phyloP scores from a whole-genome alignment of 768 basidiomycete genomes.

The Panus rudis region DNA sequence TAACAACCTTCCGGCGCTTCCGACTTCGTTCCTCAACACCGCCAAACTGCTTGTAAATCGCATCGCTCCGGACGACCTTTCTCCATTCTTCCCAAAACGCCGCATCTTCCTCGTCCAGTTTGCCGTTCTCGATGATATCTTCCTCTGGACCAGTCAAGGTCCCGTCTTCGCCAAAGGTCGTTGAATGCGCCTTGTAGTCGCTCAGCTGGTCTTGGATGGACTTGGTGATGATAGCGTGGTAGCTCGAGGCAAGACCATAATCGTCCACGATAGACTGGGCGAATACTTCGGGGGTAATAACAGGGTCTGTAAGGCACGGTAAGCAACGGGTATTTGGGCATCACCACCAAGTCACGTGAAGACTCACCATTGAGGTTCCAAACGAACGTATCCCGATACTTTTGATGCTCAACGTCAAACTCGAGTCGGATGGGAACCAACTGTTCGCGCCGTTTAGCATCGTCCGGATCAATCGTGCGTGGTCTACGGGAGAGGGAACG shows the following conservation, averaged over 20 bases:
- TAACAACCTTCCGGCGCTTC: slow-evolving; percentile 37
- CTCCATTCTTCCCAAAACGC: slow-evolving; percentile 74
- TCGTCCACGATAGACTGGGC: slow-evolving; percentile 90
- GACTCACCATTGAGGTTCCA: slow-evolving; percentile 88
- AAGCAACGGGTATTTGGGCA: not conserved
- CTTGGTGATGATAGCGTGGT: slow-evolving; percentile 64
- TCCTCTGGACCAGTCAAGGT: slow-evolving; percentile 23
- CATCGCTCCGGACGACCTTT: slow-evolving; percentile 40
- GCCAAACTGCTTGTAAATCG: slow-evolving; percentile 24
- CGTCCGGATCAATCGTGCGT: slow-evolving; percentile 45
- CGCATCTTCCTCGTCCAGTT: slow-evolving; percentile 40
- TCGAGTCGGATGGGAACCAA: slow-evolving; percentile 95
- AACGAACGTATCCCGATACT: slow-evolving; percentile 92
- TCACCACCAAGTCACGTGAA: not conserved
- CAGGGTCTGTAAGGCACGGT: slow-evolving; percentile 52
- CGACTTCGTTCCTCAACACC: slow-evolving; percentile 26
- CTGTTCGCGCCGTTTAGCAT: slow-evolving; percentile 62
- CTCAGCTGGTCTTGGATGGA: slow-evolving; percentile 84
- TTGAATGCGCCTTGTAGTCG: slow-evolving; percentile 67
- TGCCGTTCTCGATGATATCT: slow-evolving; percentile 30
- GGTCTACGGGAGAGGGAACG: slow-evolving; percentile 38
- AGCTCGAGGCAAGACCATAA: slow-evolving; percentile 63
- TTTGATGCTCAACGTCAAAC: slow-evolving; percentile 90
- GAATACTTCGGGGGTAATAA: slow-evolving; percentile 85
- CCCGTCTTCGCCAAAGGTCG: slow-evolving; percentile 39